Base-by-base conservation (phyloP, 768 basidiomycete species). In the Rhodotorula sphaerocarpa region DNA sequence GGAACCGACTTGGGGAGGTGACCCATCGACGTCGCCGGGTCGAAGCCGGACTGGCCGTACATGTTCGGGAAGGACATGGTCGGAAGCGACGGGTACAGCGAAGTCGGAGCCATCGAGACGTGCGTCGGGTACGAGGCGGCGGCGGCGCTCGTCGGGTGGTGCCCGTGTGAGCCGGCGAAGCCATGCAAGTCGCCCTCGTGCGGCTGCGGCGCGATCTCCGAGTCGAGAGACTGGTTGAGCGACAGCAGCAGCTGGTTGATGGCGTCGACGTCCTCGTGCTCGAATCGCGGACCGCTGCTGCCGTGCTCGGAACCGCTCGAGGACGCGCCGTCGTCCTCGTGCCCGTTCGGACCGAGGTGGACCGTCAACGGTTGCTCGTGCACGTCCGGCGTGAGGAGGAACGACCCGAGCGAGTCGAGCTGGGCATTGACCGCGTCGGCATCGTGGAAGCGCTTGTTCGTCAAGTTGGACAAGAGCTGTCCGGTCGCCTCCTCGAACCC, bases 401-500 rank as follows among this genome's bases (percentile, higher is more conserved):
- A 64, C 50, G 55, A 30, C 18, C 50, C 39, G 18, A 66, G 45
- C 18, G 58, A 61, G 39, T 69, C 68, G 59, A 69, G 61, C 31
- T 60, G 55, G 3, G 52, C 48, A 48, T 46, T 34, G 47, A 59
- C 52, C 5, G 51, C 16, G 21, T 69, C 67, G 15, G 45, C 48
- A 21, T 57, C 46, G 15, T 55, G 54, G 67, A 61, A 65, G 5
- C 61, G 57, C 55, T 69, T 69, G 58, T 65, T 69, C 55, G 48
- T 30, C 33, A 69, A 39, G 34, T 57, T 41, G 31, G 34, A 39
- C 18, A 69, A 44, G 64, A 69, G 63, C n/a, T 48, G 27, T 20
- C 46, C 60, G 10, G 61, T 61, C 11, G 64, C 64, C n/a, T 65
- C 64, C 43, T 66, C 65, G 31, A 69, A 69, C 23, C 46, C 63